Conservation (phyloP, 768 basidiomycete genomes). For the Panaeolus cyanescens region DNA sequence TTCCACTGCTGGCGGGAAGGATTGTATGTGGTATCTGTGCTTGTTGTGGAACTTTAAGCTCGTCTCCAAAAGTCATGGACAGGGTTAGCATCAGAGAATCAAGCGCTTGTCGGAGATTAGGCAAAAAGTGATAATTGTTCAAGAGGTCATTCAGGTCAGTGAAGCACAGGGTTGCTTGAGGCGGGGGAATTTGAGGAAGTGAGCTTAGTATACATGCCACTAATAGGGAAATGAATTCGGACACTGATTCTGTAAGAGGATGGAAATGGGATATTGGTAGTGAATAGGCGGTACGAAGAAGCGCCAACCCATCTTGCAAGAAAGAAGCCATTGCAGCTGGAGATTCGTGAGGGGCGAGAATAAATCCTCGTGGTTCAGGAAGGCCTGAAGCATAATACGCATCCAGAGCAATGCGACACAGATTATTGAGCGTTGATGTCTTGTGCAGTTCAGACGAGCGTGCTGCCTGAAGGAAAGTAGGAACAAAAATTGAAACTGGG, state of each 20-base stretch:
- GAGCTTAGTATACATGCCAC: slow-evolving; percentile 63
- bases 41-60: slow-evolving; percentile 69
- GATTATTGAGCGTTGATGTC: slow-evolving; percentile 65
- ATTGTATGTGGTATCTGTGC: slow-evolving; percentile 70
- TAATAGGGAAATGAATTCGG: slow-evolving; percentile 64
- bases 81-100: slow-evolving; percentile 52
- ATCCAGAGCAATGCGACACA: slow-evolving; percentile 68
- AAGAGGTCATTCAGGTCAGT: slow-evolving; percentile 56
- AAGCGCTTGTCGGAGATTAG: slow-evolving; percentile 54
- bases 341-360: slow-evolving; percentile 52
- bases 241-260: slow-evolving; percentile 56
- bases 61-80: slow-evolving; percentile 66
- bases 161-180: slow-evolving; percentile 55
- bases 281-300: slow-evolving; percentile 59
- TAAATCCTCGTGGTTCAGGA: slow-evolving; percentile 48
- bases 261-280: slow-evolving; percentile 61
- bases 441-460: slow-evolving; percentile 65
- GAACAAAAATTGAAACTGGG: slow-evolving; percentile 59
- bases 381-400: slow-evolving; percentile 61
- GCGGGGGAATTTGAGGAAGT: slow-evolving; percentile 59
- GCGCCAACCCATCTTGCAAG: slow-evolving; percentile 60
- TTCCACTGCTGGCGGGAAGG: slow-evolving; percentile 46
- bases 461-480: slow-evolving; percentile 68
- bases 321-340: slow-evolving; percentile 51
- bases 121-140: slow-evolving; percentile 51